Conservation (phyloP, 1,139 yeast species). For the Ogataea hybrid region DNA sequence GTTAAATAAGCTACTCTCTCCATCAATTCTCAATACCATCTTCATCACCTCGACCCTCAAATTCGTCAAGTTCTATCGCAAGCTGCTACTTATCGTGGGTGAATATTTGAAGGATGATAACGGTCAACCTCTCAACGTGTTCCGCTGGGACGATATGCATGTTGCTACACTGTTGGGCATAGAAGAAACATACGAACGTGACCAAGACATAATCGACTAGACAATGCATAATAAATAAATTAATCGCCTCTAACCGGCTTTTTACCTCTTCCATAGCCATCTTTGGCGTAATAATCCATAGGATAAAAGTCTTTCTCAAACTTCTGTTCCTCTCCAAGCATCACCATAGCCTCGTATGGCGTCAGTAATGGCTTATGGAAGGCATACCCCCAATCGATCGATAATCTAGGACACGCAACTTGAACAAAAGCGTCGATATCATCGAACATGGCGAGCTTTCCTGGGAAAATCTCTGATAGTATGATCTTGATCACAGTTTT, state of each 20-base stretch:
- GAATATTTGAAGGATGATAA: slow-evolving; percentile 38
- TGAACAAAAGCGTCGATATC: slow-evolving; percentile 95
- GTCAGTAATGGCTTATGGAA: slow-evolving; percentile 88
- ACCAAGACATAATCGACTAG: slow-evolving; percentile 3
- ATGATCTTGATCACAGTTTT: slow-evolving; percentile 77
- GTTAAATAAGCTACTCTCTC: slow-evolving; percentile 59
- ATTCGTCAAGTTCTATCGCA: slow-evolving; percentile 53
- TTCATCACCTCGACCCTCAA: slow-evolving; percentile 46
- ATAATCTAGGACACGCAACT: slow-evolving; percentile 94
- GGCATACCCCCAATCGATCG: slow-evolving; percentile 99
- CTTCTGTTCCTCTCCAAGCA: slow-evolving; percentile 67
- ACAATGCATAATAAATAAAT: slow-evolving; percentile 5
- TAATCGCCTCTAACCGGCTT: slow-evolving; percentile 2
- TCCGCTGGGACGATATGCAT: slow-evolving; percentile 56
- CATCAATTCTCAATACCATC: slow-evolving; percentile 56
- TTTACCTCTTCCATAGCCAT: slow-evolving; percentile 92
- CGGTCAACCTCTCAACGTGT: slow-evolving; percentile 26
- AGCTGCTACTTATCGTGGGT: slow-evolving; percentile 40
- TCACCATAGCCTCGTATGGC: slow-evolving; percentile 95
- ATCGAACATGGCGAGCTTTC: slow-evolving; percentile 88
- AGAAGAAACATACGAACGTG: slow-evolving; percentile 35
- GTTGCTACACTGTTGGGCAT: slow-evolving; percentile 67
- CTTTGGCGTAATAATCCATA: slow-evolving; percentile 90
- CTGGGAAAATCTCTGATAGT: slow-evolving; percentile 90
- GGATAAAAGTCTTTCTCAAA: slow-evolving; percentile 76